A percentile compares a stretch with the other conserved stretches of the same genome.
Conservation (phyloP, 2,329 filamentous ascomycete genomes). For the Epichloe bromicola region DNA sequence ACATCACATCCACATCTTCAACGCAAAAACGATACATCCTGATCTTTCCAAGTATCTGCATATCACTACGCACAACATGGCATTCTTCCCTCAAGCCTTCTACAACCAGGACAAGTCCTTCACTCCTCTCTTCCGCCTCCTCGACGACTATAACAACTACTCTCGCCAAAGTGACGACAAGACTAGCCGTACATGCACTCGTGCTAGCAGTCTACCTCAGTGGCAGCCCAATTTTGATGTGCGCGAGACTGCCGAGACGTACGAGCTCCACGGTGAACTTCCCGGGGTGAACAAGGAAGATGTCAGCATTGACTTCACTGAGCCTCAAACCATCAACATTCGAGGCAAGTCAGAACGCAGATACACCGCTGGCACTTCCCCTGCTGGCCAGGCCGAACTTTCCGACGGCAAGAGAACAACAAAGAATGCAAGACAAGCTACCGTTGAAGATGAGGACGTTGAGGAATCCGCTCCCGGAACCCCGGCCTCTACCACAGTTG, state of each 20-base stretch:
- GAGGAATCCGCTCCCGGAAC: constrained; percentile 11
- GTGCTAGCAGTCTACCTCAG: constrained; percentile 26
- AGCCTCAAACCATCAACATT: constrained; percentile 59
- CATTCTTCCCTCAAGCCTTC: constrained; percentile 43
- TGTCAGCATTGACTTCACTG: constrained; percentile 66
- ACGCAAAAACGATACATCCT: background rate
- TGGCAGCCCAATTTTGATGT: constrained; percentile 73
- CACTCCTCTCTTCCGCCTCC: constrained; percentile 48
- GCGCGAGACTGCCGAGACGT: constrained; percentile 52
- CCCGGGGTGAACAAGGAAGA: constrained; percentile 63
- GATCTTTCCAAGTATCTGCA: constrained; percentile 10
- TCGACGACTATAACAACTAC: constrained; percentile 51
- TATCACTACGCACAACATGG: constrained; percentile 33
- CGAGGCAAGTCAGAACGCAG: constrained; percentile 55
- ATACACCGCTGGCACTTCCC: constrained; percentile 41
- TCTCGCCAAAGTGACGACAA: constrained; percentile 23
- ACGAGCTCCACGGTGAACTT: constrained; percentile 71
- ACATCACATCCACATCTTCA: background rate
- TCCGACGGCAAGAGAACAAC: constrained; percentile 25
- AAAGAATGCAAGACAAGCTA: constrained; percentile 39
- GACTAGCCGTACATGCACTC: constrained; percentile 14
- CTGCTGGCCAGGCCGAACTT: constrained; percentile 36
- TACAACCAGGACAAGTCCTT: constrained; percentile 39
- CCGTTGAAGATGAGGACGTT: constrained; percentile 49
- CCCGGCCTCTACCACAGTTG: constrained; percentile 7